These are phyloP conservation scores for Populus trichocarpa DNA, from an alignment of 441 rosid genomes.

Conservation along the genomic window DNA sequence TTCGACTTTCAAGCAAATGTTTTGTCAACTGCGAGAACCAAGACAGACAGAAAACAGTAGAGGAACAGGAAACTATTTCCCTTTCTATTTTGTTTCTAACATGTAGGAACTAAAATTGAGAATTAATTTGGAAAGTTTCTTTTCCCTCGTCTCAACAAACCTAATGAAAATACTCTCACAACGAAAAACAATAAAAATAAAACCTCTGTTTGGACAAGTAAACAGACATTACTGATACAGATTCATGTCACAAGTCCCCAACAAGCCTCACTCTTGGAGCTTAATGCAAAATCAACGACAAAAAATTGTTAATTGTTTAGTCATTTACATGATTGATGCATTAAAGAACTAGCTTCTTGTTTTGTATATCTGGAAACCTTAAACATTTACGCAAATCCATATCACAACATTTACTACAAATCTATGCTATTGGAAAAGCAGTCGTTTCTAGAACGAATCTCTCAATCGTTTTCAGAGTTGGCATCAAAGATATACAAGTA, in stretches of 20 bases:
- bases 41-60: too few species aligned
- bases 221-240: too few species aligned
- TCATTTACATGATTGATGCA: background rate
- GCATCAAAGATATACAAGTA: slow-evolving; percentile 50
- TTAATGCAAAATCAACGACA: background rate
- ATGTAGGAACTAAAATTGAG: too few species aligned
- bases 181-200: too few species aligned
- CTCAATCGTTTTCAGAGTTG: slow-evolving; percentile 40
- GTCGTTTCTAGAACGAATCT: background rate
- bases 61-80: too few species aligned
- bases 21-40: too few species aligned
- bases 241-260: too few species aligned
- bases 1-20: too few species aligned
- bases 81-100: too few species aligned
- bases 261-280: background rate
- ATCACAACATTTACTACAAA: background rate
- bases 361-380: background rate
- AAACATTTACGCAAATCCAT: background rate
- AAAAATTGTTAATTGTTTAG: background rate
- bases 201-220: background rate
- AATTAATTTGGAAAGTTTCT: too few species aligned
- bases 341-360: background rate
- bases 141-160: too few species aligned
- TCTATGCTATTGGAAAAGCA: background rate
- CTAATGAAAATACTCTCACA: background rate